Evolutionary conservation across 768 basidiomycete species (phyloP).

Genomic region (Cystobasidium onofrii): DNA sequence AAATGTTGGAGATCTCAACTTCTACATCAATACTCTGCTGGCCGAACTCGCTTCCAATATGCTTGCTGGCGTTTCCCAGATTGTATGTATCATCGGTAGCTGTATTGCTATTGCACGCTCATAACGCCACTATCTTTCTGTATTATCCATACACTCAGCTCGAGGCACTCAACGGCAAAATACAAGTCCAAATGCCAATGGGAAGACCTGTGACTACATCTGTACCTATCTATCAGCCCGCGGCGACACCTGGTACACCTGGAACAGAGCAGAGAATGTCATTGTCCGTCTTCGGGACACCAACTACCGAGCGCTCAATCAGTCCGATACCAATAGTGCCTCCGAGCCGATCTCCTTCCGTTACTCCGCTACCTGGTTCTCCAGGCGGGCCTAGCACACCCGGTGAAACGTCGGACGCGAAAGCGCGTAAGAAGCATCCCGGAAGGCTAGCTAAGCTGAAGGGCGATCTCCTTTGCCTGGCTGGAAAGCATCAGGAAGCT

Average conservation of each 20-base stretch:
- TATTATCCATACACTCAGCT: slow-evolving; percentile 25
- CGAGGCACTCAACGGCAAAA: slow-evolving; percentile 36
- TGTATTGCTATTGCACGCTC: not conserved
- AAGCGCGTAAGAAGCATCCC: slow-evolving; percentile 33
- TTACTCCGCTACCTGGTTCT: not conserved
- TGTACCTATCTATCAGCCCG: not conserved
- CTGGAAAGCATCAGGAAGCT: slow-evolving; percentile 72
- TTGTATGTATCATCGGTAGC: slow-evolving; percentile 52
- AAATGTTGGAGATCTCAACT: slow-evolving; percentile 68
- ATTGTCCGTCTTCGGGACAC: not conserved
- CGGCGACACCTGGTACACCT: not conserved
- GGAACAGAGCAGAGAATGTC: not conserved
- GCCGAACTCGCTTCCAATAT: slow-evolving; percentile 83
- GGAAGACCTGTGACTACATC: slow-evolving; percentile 12
- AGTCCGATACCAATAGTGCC: not conserved
- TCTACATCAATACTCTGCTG: slow-evolving; percentile 78
- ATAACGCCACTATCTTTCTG: not conserved
- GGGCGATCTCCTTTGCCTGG: slow-evolving; percentile 77
- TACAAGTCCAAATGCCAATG: slow-evolving; percentile 36
- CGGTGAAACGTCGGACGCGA: not conserved
- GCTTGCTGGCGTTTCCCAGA: slow-evolving; percentile 69
- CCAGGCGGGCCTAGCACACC: not conserved
- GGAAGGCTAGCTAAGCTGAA: slow-evolving; percentile 79
- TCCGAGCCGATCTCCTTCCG: not conserved
- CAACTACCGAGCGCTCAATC: not conserved